Conservation (phyloP, 2,329 filamentous ascomycete genomes). For the Diplodia corticola region DNA sequence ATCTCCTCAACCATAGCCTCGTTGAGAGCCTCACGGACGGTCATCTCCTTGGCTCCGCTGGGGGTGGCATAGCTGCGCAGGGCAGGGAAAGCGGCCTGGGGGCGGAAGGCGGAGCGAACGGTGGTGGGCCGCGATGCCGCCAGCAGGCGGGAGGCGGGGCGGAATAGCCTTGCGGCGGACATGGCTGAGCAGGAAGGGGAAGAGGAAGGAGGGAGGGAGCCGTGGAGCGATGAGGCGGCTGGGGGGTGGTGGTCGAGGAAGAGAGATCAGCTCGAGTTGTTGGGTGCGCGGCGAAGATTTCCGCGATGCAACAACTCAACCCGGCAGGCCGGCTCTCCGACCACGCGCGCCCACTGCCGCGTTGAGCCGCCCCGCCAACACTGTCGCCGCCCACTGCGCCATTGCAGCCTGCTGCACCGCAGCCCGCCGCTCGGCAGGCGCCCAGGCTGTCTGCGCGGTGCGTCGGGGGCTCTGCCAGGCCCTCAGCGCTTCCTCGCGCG, state of each 20-base stretch:
- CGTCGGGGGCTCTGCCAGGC: not conserved
- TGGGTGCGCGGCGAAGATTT: slow-evolving; percentile 19
- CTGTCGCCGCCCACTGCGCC: not conserved
- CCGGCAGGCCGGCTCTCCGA: slow-evolving; percentile 14
- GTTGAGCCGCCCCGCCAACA: slow-evolving; percentile 18
- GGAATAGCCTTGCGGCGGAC: slow-evolving; percentile 63
- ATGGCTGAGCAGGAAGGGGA: slow-evolving; percentile 39
- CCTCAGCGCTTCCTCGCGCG: not conserved
- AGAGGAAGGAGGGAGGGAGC: slow-evolving; percentile 3
- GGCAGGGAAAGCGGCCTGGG: slow-evolving; percentile 49
- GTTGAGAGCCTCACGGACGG: slow-evolving; percentile 94
- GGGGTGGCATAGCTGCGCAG: slow-evolving; percentile 59
- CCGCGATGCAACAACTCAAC: slow-evolving; percentile 13
- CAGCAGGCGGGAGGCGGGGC: slow-evolving; percentile 63
- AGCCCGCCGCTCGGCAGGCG: not conserved
- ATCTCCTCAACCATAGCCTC: slow-evolving; percentile 98
- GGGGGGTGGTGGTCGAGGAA: slow-evolving; percentile 15
- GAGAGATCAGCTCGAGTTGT: slow-evolving; percentile 18
- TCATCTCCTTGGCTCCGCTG: slow-evolving; percentile 81
- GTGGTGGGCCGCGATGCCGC: slow-evolving; percentile 56
- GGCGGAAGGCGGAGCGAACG: slow-evolving; percentile 56
- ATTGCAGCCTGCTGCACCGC: not conserved
- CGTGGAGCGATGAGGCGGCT: slow-evolving; percentile 11
- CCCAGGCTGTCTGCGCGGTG: not conserved
- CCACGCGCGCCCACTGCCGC: slow-evolving; percentile 4